Evolutionary conservation across 345 rosid species (phyloP), one percentile per base, ranked within the genome.

Genomic region (Draba incana): DNA sequence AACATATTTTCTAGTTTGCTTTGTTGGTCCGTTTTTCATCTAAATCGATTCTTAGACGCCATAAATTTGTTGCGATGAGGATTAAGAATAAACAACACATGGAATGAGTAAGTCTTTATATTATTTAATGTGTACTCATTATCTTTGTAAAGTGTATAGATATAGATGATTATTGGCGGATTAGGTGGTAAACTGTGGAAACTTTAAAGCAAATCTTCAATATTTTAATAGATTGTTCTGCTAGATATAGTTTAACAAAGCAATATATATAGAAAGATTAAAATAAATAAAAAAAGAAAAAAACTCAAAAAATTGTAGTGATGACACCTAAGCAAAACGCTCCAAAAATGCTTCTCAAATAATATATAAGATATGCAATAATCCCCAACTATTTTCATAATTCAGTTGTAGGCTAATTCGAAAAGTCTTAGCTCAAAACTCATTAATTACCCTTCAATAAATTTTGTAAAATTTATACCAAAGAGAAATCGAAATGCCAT

Each of bases 11-110:
- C 1, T 74, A 59, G 68, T 60, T 74, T 66, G 78, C 68, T 74
- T 74, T 52, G 78, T 74, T 74, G 73, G 68, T 60, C 73, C 63
- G 69, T 60, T 58, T 74, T 51, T 66, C 68, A 66, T 61, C 73
- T 67, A 74, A 61, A 74, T 24, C 14, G 37, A 52, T 27, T 61
- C 78, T 60, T 74, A 74, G 73, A 67, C 78, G 78, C 73, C 64
- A 74, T 58, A 1, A 58, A 24, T 73, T 43, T 66, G 56, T 59
- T 66, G 65, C 44, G 11, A 64, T 2, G 45, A 56, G 27, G 25
- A 64, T 39, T 27, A 47, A 64, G 45, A 28, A 47, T 48, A 48
- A 63, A 64, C 33, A 25, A 65, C 20, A 25, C 66, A 57, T 41
- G 45, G 23, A 38, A 56, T 63, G 51, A 47, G 57, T 45, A 47